Base-by-base conservation (phyloP, 768 basidiomycete species). In the Tricholoma sp. region DNA sequence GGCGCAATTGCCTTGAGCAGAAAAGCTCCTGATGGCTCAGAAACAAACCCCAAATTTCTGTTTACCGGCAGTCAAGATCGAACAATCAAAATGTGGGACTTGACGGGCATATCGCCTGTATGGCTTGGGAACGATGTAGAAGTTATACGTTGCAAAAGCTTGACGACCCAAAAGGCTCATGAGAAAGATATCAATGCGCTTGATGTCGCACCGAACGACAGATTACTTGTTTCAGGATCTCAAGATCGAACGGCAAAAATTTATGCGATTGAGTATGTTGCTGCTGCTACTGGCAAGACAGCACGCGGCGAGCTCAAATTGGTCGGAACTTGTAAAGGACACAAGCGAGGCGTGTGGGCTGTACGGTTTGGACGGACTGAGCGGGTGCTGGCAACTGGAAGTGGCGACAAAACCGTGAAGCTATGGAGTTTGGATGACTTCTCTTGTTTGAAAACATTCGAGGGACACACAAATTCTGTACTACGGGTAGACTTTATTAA, bases 151-250 rank as follows among this genome's bases (percentile, higher is more conserved):
- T 88, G 87, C 67, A 84, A 81, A 66, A 92, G 92, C 60, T 76
- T 98, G 32, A 80, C 81, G 32, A 98, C 97, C 11, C 83, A 87
- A 51, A 91, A 89, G 69, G 92, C 94, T 11, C 97, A 98, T 72
- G 97, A 98, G 55, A 98, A 98, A 74, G 97, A 98, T 72, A 98
- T 99, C 74, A 99, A 99, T 71, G 85, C 94, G 56, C 79, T 99
- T 39, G 97, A 98, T 69, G 78, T 98, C 14, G 79, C 96, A 3
- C 94, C 93, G 5, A 92, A 96, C 67, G 92, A 97, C 69, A 79
- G 78, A 58, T 72, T 95, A 57, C 81, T 98, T 46, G 96, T 86
- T 8, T 96, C 95, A 3, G 97, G 94, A 19, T 97, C 94, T 18
- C 97, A 98, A 69, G 97, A 99, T 72, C 89, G 89, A 57, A 92